Conservation (phyloP, 345 rosid genomes). For the Populus simonii region DNA sequence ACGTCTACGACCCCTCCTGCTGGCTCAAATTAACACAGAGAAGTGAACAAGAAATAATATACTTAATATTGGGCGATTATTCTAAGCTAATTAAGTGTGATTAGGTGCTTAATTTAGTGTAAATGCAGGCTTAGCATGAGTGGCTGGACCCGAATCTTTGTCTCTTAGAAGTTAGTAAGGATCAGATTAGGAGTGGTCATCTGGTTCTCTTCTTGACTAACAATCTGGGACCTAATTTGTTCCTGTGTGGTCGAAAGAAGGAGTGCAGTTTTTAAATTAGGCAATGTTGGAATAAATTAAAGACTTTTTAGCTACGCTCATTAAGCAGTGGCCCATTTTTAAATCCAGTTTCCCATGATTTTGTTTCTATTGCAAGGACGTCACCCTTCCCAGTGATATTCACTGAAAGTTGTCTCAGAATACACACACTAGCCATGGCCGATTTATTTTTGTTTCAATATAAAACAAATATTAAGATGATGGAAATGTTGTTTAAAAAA, state of each 20-base stretch:
- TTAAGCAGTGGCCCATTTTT: neutral
- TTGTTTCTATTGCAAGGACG: neutral
- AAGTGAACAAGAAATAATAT: slow-evolving; percentile 12
- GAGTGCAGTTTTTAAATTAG: neutral
- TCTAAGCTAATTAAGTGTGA: neutral
- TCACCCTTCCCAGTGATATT: neutral
- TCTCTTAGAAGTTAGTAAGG: neutral
- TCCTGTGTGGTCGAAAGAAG: neutral
- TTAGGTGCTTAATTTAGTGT: neutral
- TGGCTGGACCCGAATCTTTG: neutral
- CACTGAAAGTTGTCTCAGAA: neutral
- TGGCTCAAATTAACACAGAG: slow-evolving; percentile 11
- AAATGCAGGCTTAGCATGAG: slow-evolving; percentile 1
- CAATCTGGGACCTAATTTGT: neutral
- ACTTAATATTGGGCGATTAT: neutral
- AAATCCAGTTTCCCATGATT: neutral
- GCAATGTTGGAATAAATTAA: neutral
- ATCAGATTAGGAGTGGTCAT: neutral
- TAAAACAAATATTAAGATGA: too few species aligned
- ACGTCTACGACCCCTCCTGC: slow-evolving; percentile 24
- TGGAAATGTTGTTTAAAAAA: too few species aligned
- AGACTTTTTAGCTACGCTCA: neutral
- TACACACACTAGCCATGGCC: too few species aligned
- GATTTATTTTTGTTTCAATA: too few species aligned
- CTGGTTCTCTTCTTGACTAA: neutral